phyloP scores from a whole-genome alignment of 306 rosid genomes.

The Fragaria ananassa region DNA sequence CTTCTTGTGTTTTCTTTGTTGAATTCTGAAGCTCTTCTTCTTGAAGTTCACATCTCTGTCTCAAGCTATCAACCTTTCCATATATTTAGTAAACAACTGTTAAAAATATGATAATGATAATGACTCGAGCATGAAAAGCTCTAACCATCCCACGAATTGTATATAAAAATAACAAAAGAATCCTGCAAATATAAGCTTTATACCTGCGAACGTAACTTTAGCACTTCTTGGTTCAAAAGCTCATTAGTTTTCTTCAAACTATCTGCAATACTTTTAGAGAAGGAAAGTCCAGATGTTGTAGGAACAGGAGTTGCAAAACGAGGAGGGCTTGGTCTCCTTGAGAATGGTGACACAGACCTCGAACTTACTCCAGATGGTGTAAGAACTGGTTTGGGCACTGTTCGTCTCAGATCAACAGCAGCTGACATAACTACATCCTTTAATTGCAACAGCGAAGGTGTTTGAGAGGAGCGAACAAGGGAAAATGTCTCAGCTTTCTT shows the following conservation, averaged over 20 bases:
- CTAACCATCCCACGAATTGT: background rate
- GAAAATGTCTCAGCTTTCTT: conserved; percentile 88
- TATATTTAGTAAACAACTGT: conserved; percentile 16
- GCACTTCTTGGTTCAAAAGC: conserved; percentile 76
- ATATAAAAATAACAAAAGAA: background rate
- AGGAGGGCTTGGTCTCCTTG: conserved; percentile 89
- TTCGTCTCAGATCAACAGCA: conserved; percentile 69
- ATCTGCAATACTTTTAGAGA: conserved; percentile 72
- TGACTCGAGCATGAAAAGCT: conserved; percentile 3
- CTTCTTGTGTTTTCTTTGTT: conserved; percentile 73
- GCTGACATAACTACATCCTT: conserved; percentile 79
- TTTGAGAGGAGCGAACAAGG: conserved; percentile 66
- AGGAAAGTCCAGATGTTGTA: conserved; percentile 88
- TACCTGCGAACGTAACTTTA: conserved; percentile 77
- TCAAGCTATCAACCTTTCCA: conserved; percentile 76
- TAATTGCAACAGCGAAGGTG: conserved; percentile 76
- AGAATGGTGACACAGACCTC: conserved; percentile 86
- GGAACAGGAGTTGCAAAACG: conserved; percentile 97
- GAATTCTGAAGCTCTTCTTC: conserved; percentile 81
- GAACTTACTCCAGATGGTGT: conserved; percentile 79
- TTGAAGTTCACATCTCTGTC: conserved; percentile 74
- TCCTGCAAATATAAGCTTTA: conserved; percentile 10
- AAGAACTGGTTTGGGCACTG: conserved; percentile 69
- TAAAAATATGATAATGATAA: background rate
- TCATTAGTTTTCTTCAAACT: conserved; percentile 91